Percentiles rank a stretch among this genome's conserved stretches.
phyloP scores from a whole-genome alignment of 164 flowering plant genomes.

The Hamamelis virginiana region DNA sequence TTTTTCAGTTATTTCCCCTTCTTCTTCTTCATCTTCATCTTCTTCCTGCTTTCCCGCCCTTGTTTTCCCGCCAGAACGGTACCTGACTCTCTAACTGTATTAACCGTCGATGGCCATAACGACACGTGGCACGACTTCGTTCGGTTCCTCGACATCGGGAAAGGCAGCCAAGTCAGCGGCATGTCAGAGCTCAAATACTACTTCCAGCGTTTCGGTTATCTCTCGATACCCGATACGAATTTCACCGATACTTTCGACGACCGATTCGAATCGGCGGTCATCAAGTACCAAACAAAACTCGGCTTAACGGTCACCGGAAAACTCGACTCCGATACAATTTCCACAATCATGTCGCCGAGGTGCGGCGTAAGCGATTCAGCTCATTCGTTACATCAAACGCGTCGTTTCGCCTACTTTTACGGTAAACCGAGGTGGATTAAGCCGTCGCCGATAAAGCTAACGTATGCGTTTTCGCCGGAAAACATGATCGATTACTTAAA shows the following conservation, averaged over 20 bases:
- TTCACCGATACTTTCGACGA: conserved; percentile 57
- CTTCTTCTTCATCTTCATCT: conserved; percentile 13
- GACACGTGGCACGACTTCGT: conserved; percentile 43
- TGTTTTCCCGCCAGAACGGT: conserved; percentile 27
- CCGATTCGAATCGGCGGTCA: conserved; percentile 49
- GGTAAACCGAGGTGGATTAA: conserved; percentile 53
- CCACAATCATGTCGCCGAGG: conserved; percentile 49
- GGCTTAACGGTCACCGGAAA: conserved; percentile 54
- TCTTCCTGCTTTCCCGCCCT: conserved; percentile 20
- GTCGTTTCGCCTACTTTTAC: conserved; percentile 48
- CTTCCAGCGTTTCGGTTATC: conserved; percentile 64
- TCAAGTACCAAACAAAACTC: conserved; percentile 52
- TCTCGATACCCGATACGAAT: conserved; percentile 21
- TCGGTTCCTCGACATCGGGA: conserved; percentile 40
- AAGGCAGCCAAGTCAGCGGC: conserved; percentile 44
- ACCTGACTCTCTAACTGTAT: conserved; percentile 16
- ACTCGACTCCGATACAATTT: conserved; percentile 49
- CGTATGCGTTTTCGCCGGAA: conserved; percentile 50
- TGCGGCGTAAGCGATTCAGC: conserved; percentile 61
- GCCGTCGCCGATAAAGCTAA: conserved; percentile 29
- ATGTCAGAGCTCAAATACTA: conserved; percentile 58
- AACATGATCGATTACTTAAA: conserved; percentile 28
- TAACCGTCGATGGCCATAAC: conserved; percentile 17
- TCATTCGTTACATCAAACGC: conserved; percentile 17
- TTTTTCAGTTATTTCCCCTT: conserved; percentile 17